Evolutionary conservation across 139 green algal genomes (phyloP).

Genomic region (Asterochloris erici): DNA sequence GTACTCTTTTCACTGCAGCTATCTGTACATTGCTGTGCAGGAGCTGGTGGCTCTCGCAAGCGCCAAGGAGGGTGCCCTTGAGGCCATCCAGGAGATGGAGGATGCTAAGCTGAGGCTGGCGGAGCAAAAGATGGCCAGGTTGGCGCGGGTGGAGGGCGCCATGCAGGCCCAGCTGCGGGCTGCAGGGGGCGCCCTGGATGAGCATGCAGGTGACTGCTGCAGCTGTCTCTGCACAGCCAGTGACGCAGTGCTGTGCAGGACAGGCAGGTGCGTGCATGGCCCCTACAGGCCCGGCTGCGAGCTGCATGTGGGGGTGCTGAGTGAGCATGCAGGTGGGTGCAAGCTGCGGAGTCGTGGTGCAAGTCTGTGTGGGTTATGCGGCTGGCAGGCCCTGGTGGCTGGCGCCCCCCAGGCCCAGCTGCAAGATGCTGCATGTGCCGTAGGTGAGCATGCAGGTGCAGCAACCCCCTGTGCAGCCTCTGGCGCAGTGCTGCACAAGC

Average conservation of each 20-base stretch:
- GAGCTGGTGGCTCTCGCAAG: constrained; percentile 6
- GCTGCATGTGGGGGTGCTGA: not conserved
- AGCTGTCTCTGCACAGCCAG: not conserved
- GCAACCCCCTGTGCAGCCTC: too few relatives aligned
- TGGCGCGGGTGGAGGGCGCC: not conserved
- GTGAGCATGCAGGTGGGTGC: not conserved
- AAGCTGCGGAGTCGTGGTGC: not conserved
- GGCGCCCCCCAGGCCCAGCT: too few relatives aligned
- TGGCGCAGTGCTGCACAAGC: too few relatives aligned
- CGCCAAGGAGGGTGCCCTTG: not conserved
- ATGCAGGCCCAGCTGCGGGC: constrained; percentile 6
- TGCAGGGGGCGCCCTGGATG: not conserved
- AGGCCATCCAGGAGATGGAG: constrained; percentile 5
- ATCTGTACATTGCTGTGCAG: not conserved
- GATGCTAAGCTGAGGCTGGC: constrained; percentile 3
- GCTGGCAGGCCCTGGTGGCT: not conserved
- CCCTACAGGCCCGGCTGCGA: not conserved
- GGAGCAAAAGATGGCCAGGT: constrained; percentile 18
- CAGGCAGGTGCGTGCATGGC: not conserved
- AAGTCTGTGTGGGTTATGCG: not conserved
- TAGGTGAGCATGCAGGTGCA: too few relatives aligned
- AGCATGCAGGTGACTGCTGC: not conserved
- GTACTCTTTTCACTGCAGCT: not conserved
- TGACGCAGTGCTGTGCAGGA: not conserved
- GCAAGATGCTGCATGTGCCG: too few relatives aligned